Conservation (phyloP, 306 rosid genomes). For the Erythrophleum fordii region DNA sequence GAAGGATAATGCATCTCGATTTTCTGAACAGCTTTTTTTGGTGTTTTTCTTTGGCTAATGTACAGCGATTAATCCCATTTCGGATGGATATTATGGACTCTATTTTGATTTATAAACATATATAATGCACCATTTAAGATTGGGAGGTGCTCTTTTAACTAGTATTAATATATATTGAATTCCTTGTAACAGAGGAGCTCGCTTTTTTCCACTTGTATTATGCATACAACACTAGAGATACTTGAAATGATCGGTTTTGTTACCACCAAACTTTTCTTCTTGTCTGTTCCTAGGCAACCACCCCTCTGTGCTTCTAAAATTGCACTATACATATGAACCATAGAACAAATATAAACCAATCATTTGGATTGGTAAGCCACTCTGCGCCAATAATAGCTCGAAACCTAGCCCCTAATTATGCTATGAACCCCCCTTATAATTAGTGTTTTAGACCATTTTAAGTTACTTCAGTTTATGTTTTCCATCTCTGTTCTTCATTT, state of each 20-base stretch:
- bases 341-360: conserved; percentile 7
- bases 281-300: conserved; percentile 35
- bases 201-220: conserved; percentile 27
- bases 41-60: background rate
- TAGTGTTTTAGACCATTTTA: background rate
- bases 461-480: background rate
- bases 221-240: background rate
- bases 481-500: background rate
- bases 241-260: conserved; percentile 20
- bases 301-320: conserved; percentile 34
- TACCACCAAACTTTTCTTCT: conserved; percentile 33
- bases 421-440: too few species aligned
- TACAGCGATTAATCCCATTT: conserved; percentile 21
- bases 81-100: background rate
- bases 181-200: conserved; percentile 26
- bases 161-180: background rate
- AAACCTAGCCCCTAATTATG: background rate
- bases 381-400: background rate
- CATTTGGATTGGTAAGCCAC: conserved; percentile 11
- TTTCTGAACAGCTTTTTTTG: background rate
- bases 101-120: background rate
- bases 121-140: conserved; percentile 11
- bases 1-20: background rate
- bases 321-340: background rate
- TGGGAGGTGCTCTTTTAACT: background rate